Evolutionary conservation across 73 alveolate genomes (phyloP).

Genomic region (Tetrahymena borealis): DNA sequence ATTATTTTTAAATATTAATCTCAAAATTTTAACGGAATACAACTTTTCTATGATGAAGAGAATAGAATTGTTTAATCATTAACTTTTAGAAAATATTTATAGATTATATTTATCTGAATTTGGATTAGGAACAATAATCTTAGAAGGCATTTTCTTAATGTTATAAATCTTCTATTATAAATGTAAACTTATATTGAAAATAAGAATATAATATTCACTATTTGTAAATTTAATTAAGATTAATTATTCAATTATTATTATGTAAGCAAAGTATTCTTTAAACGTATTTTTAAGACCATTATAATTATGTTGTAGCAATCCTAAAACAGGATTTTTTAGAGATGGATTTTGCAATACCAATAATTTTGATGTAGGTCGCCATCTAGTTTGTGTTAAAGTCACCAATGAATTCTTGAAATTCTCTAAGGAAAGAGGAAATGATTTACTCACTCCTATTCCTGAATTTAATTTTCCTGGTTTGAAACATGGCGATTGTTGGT

Average conservation of each 20-base stretch:
- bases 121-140: no score
- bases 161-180: no score
- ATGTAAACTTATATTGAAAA: no score
- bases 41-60: no score
- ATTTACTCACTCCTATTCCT: not conserved
- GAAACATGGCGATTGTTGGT: conserved; percentile 6
- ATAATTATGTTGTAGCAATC: not conserved
- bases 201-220: no score
- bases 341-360: not conserved
- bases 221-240: no score
- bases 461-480: not conserved
- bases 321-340: conserved; percentile 1
- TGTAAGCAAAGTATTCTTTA: not conserved
- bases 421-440: conserved; percentile 9
- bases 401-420: not conserved
- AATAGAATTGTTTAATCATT: no score
- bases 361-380: not conserved
- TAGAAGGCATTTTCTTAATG: no score
- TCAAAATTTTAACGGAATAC: no score
- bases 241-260: not conserved
- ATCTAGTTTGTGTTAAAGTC: not conserved
- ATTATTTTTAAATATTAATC: no score
- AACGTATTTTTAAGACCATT: not conserved
- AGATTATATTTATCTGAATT: no score
- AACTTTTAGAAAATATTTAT: no score